Conservation (phyloP, 805 yeast genomes). For the Starmera pachycereana region DNA sequence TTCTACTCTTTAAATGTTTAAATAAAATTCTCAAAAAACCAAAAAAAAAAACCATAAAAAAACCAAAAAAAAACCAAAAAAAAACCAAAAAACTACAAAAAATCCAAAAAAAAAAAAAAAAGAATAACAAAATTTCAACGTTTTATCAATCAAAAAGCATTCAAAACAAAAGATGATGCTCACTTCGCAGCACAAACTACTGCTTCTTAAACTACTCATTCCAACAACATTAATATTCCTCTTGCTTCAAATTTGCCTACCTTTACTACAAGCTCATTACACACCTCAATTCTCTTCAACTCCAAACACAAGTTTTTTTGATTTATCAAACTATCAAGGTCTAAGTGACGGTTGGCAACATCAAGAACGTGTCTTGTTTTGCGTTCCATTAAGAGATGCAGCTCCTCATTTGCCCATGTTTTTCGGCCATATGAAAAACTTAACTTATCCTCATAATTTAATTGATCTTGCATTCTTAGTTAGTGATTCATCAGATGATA, state of each 20-base stretch:
- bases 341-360: constrained; percentile 75
- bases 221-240: too few species aligned
- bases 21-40: too few species aligned
- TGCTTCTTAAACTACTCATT: too few species aligned
- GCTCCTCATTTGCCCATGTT: constrained; percentile 85
- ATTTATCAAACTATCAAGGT: constrained; percentile 58
- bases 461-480: constrained; percentile 82
- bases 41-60: too few species aligned
- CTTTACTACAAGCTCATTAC: constrained; percentile 12
- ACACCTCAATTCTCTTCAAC: constrained; percentile 25
- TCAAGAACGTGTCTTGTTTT: constrained; percentile 70
- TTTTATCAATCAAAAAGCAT: too few species aligned
- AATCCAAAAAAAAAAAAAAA: too few species aligned
- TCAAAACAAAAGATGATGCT: too few species aligned
- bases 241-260: constrained; percentile 1
- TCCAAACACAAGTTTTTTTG: constrained; percentile 55
- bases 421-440: constrained; percentile 67
- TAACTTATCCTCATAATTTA: constrained; percentile 81
- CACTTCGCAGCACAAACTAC: too few species aligned
- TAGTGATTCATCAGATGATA: constrained; percentile 83
- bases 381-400: constrained; percentile 91
- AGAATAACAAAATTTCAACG: too few species aligned
- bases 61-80: too few species aligned
- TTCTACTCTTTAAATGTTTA: too few species aligned
- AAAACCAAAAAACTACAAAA: too few species aligned